A percentile compares a stretch with the other conserved stretches of the same genome.
Conservation (phyloP, 768 basidiomycete genomes). For the Jaapia argillacea region DNA sequence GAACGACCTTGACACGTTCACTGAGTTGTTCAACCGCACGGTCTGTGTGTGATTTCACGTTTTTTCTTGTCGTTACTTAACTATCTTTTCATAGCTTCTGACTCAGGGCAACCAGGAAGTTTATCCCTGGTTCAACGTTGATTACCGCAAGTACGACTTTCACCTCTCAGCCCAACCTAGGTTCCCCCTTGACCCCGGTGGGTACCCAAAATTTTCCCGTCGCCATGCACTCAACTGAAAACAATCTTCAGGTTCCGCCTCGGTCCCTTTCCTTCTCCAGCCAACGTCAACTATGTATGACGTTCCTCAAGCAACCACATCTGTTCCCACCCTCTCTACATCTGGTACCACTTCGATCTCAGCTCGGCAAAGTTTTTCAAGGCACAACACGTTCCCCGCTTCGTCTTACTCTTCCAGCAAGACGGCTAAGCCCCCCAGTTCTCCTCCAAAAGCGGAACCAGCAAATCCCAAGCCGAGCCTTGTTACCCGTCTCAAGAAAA, state of each 20-base stretch:
- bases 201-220: no score
- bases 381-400: conserved; percentile 20
- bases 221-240: no score
- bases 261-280: no score
- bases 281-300: no score
- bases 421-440: no score
- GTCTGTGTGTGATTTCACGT: conserved; percentile 23
- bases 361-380: conserved; percentile 7
- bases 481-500: conserved; percentile 53
- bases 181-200: no score
- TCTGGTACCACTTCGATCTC: no score
- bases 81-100: neutral
- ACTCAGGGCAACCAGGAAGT: conserved; percentile 1
- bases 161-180: neutral
- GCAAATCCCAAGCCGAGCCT: conserved; percentile 31
- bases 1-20: conserved; percentile 35
- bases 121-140: neutral
- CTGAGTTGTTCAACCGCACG: conserved; percentile 36
- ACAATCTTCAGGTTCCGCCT: no score
- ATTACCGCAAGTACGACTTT: neutral
- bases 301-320: no score
- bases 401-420: no score
- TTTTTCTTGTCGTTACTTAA: no score
- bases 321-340: no score
- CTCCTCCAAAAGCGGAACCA: conserved; percentile 11